Base-by-base conservation (phyloP, 768 basidiomycete species). In the Boletus barrowsii region DNA sequence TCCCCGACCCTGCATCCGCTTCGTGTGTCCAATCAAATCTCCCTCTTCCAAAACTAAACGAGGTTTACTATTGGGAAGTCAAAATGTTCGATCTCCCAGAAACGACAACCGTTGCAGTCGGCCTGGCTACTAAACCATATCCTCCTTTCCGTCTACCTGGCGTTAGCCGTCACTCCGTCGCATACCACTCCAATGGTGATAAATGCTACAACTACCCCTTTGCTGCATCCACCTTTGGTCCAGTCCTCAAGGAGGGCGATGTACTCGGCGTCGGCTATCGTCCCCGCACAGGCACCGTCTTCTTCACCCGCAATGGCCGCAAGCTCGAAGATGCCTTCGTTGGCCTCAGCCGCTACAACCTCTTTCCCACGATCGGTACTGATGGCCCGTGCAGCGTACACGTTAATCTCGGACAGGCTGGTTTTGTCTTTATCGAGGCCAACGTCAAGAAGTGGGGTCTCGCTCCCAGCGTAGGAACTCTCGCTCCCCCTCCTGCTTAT, bases 401-500 rank as follows among this genome's bases (percentile, higher is more conserved):
- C 63, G 91, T 98, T 66, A 99, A 99, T 69, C 82, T 99, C 14
- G 97, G 97, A 9, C 97, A 98, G 73, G 88, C 92, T 5, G 97
- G 97, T 5, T 99, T 99, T 68, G 97, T 98, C 37, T 98, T 97
- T 63, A 98, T 99, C 64, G 97, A 99, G 74, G 97, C 97, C 33
- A 98, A 99, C 67, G 97, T 99, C 58, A 99, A 99, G 81, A 98
- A 98, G 70, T 99, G 97, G 97, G 97, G 97, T 17, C 73, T 98
- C 32, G 97, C 97, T 33, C 97, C 97, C 9, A 97, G 94, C 68
- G 88, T 95, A 14, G 97, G 97, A 44, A 98, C 97, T 0, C 80
- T 98, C 10, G 96, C 96, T 2, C 97, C 97, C 15, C 97, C 97
- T 29, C 97, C 97, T 6, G 95, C 97, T 1, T 98, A 98, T 71